phyloP scores from a whole-genome alignment of 2,329 filamentous ascomycete genomes.

The Nigrograna mackinnonii region DNA sequence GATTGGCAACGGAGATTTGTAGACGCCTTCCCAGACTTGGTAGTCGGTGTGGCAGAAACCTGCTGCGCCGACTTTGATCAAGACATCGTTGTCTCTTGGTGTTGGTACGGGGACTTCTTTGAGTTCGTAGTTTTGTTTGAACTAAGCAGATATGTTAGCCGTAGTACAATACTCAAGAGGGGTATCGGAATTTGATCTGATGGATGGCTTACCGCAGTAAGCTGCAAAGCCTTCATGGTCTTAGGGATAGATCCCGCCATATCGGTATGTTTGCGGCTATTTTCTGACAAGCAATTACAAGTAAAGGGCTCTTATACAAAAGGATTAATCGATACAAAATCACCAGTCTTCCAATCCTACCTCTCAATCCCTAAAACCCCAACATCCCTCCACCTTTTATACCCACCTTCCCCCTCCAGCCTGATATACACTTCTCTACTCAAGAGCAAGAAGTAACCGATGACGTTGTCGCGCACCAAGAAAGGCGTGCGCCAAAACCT shows the following conservation, averaged over 20 bases:
- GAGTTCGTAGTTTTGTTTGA: slow-evolving; percentile 10
- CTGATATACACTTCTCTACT: too few species aligned
- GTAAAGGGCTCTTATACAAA: too few species aligned
- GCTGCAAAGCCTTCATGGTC: slow-evolving; percentile 8
- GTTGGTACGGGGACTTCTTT: slow-evolving; percentile 12
- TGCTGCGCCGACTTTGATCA: slow-evolving; percentile 13
- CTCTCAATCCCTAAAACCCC: too few species aligned
- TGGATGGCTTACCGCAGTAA: slow-evolving; percentile 3
- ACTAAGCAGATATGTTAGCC: slow-evolving; percentile 7
- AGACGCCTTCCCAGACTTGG: slow-evolving; percentile 18
- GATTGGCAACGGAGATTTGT: slow-evolving; percentile 15
- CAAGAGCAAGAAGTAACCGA: too few species aligned
- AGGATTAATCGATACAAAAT: too few species aligned
- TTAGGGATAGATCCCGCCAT: slow-evolving; percentile 7
- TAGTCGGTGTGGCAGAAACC: slow-evolving; percentile 21
- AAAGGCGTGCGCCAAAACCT: too few species aligned
- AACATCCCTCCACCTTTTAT: too few species aligned
- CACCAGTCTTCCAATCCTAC: too few species aligned
- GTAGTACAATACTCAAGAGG: neutral
- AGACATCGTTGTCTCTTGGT: slow-evolving; percentile 10
- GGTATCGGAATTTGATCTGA: neutral
- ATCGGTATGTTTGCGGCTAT: too few species aligned
- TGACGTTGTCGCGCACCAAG: too few species aligned
- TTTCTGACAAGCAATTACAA: too few species aligned
- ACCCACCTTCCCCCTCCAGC: too few species aligned